Evolutionary conservation across 768 basidiomycete species (phyloP), one percentile per base, ranked within the genome.

Genomic region (Mycena rebaudengoi): DNA sequence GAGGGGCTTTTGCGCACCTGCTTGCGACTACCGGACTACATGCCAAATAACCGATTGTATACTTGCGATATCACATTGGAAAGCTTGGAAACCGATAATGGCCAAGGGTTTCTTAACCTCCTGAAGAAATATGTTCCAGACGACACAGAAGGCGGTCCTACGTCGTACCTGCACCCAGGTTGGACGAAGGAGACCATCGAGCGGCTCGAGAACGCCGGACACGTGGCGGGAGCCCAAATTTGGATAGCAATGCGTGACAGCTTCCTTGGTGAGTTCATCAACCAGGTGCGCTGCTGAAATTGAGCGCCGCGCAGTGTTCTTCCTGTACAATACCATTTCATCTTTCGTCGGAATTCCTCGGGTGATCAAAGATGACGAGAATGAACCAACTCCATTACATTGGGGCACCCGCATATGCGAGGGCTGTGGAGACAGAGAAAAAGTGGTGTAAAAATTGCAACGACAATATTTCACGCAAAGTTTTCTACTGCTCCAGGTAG

Each of bases 1-100:
- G 54, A 56, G 29, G 54, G 54, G 21, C 41, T 56, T 44, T 44
- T 56, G 20, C 54, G 54, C 54, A 56, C 54, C 54, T 56, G 54
- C 54, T 56, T 56, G 32, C 41, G 43, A 44, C 30, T 16, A 33
- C 54, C 54, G 41, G 41, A 18, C 39, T 8, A 45, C 43, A 43
- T 43, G 28, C 54, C 54, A 35, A 44, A 33, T 21, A 23, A 7
- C 54, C 54, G 54, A 29, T 44, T 56, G 41, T 56, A 44, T 45
- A 56, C 54, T 21, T 41, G n/a, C 52, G 52, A 54, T 45, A 45
- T 56, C 30, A 56, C 54, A n/a, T n/a, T 56, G 23, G 54, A n/a
- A 33, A 32, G 41, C 21, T 21, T 56, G 43, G 54, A 56, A 56
- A 35, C 54, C 54, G 43, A 56, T 45, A 56, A 45, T 32, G 54